Conservation (phyloP, 176 grass and related monocot species). For the Melocanna baccifera region DNA sequence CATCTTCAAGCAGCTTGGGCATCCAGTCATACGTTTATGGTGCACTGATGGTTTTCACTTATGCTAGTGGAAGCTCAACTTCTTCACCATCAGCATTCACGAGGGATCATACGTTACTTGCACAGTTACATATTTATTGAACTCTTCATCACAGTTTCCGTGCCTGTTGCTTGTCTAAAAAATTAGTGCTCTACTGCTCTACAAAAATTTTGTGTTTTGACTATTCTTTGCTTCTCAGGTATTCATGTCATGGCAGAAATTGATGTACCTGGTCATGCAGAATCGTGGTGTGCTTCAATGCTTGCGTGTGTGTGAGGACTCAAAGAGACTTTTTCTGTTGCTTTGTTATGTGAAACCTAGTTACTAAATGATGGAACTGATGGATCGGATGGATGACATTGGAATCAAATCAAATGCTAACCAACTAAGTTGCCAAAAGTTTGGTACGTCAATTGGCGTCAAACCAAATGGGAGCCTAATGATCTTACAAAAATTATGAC, state of each 20-base stretch:
- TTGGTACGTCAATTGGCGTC: too few species aligned
- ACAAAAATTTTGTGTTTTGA: background rate
- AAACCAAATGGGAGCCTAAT: too few species aligned
- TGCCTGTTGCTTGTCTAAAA: background rate
- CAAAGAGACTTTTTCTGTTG: background rate
- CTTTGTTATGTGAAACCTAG: background rate
- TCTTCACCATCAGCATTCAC: slow-evolving; percentile 40
- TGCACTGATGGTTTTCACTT: slow-evolving; percentile 80
- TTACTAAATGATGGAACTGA: too few species aligned
- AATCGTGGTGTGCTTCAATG: slow-evolving; percentile 84
- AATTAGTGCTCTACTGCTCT: background rate
- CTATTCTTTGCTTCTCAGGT: slow-evolving; percentile 47
- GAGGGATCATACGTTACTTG: background rate
- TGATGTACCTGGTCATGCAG: slow-evolving; percentile 85
- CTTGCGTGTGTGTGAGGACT: background rate
- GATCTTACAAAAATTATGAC: too few species aligned
- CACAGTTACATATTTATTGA: background rate
- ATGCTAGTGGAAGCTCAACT: slow-evolving; percentile 68
- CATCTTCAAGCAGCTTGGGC: slow-evolving; percentile 60
- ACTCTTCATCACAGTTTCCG: background rate
- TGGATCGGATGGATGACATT: too few species aligned
- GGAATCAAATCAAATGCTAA: too few species aligned
- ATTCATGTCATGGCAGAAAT: slow-evolving; percentile 92
- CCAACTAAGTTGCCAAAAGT: too few species aligned
- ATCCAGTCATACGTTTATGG: slow-evolving; percentile 76